Base-by-base conservation (phyloP, 169 alveolate genomes). In the Eimeria necatrix region DNA sequence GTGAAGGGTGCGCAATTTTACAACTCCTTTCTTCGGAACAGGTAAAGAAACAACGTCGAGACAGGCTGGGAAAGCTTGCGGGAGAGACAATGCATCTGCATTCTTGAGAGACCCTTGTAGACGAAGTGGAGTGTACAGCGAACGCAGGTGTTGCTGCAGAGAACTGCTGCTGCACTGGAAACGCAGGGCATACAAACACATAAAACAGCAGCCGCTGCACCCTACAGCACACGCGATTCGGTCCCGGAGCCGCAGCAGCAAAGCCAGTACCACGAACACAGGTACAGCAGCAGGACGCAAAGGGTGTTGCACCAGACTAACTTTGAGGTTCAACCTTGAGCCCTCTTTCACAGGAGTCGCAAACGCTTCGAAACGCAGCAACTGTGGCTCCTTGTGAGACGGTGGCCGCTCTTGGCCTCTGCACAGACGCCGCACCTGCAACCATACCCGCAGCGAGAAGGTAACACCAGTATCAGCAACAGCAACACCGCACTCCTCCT, bases 361-460 rank as follows among this genome's bases (percentile, higher is more conserved):
- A 81, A 81, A 81, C 12, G 76, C 60, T 24, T 81, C 90, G 56
- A 81, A n/a, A 26, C 73, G 70, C 90, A 81, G 90, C 73, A 81
- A 10, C 73, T 81, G 90, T 4, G 76, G 53, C 74, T 53, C 90
- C 41, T 81, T 81, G 74, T 81, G 90, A 7, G 90, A 81, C 10
- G 90, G 9, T 4, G 90, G 90, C 70, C 48, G 48, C 90, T 81
- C 59, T 73, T 81, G 90, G 24, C 90, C 90, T 22, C 90, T 22
- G 53, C 90, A 81, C 1, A 81, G 90, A 26, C 90, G 90, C 73
- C 90, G 74, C 74, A 81, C 74, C 90, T 81, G 90, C 70, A 51
- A 49, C 12, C n/a, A 49, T 14, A 7, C 87, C 32, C 6, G 41
- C 87, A 78, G 85, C 61, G 12, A 10, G 24, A 16, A 4, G 18